Evolutionary conservation across 257 asterid species (phyloP).

Genomic region (Penstemon newberryi): DNA sequence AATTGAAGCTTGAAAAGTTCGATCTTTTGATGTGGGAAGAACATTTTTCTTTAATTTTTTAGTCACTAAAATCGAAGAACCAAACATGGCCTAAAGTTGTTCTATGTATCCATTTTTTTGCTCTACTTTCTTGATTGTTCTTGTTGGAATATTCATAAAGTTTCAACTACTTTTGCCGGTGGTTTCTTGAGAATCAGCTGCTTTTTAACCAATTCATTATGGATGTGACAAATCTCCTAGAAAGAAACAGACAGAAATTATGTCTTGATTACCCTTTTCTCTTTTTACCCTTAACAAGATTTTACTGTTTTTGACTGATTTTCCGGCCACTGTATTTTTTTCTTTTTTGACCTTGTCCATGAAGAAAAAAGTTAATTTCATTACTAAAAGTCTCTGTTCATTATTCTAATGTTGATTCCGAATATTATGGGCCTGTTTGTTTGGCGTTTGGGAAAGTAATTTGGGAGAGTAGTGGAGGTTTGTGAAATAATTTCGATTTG

Average conservation of each 20-base stretch:
- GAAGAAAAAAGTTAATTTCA: not conserved
- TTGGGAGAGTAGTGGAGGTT: too few species aligned
- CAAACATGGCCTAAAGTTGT: too few species aligned
- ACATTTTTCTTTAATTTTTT: not conserved
- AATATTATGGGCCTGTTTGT: constrained; percentile 5
- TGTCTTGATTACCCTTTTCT: not conserved
- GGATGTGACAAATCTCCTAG: not conserved
- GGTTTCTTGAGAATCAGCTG: not conserved
- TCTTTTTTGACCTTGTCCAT: constrained; percentile 1
- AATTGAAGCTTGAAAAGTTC: not conserved
- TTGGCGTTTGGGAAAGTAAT: too few species aligned
- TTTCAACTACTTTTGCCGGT: not conserved
- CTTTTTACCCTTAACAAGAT: not conserved
- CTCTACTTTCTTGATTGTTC: not conserved
- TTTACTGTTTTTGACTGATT: not conserved
- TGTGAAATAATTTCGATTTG: too few species aligned
- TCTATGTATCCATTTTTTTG: not conserved
- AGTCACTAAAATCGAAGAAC: too few species aligned
- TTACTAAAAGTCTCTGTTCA: constrained; percentile 7
- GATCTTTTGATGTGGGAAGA: not conserved
- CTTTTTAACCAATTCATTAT: not conserved
- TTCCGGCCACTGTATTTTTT: not conserved
- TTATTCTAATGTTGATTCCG: not conserved
- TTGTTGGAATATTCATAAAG: constrained; percentile 3
- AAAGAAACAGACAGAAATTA: constrained; percentile 1